Evolutionary conservation across 1,284 basidiomycete species (phyloP).

Genomic region (Ceraceosorus bombacis): DNA sequence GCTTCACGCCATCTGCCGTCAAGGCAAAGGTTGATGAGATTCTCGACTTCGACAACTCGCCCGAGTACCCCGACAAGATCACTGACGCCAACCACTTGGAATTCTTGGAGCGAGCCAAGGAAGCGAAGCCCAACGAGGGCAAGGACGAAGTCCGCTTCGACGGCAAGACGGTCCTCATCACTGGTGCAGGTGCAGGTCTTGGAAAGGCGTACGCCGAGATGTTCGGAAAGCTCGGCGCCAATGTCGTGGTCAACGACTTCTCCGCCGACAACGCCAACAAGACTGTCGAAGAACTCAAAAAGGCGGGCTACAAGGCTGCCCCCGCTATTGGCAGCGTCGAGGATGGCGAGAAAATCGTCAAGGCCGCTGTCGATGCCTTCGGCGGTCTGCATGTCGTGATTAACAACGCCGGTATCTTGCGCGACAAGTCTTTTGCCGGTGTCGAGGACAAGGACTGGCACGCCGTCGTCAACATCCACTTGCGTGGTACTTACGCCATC

Average conservation of each 20-base stretch:
- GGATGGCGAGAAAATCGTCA: conserved; percentile 83
- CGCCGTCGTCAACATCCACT: conserved; percentile 76
- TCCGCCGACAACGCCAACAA: conserved; percentile 71
- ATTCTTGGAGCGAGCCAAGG: conserved; percentile 64
- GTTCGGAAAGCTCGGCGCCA: conserved; percentile 84
- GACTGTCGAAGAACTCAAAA: conserved; percentile 79
- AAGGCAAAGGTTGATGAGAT: conserved; percentile 55
- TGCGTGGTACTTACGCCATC: conserved; percentile 58
- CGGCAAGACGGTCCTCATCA: conserved; percentile 85
- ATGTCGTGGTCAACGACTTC: conserved; percentile 94
- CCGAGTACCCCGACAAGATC: conserved; percentile 65
- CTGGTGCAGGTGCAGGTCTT: conserved; percentile 61
- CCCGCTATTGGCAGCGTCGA: conserved; percentile 78
- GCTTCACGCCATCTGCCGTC: conserved; percentile 86
- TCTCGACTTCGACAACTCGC: conserved; percentile 65
- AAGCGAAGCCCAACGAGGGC: conserved; percentile 66
- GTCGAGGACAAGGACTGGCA: conserved; percentile 95
- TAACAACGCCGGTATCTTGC: conserved; percentile 88
- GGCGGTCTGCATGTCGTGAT: conserved; percentile 78
- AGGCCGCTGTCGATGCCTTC: conserved; percentile 77
- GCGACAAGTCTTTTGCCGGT: conserved; percentile 75
- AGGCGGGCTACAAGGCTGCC: conserved; percentile 79
- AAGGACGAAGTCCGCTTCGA: conserved; percentile 67
- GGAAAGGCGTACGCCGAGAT: conserved; percentile 85
- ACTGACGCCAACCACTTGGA: conserved; percentile 57